phyloP scores from a whole-genome alignment of 306 rosid species.

The Vigna nakashimae region DNA sequence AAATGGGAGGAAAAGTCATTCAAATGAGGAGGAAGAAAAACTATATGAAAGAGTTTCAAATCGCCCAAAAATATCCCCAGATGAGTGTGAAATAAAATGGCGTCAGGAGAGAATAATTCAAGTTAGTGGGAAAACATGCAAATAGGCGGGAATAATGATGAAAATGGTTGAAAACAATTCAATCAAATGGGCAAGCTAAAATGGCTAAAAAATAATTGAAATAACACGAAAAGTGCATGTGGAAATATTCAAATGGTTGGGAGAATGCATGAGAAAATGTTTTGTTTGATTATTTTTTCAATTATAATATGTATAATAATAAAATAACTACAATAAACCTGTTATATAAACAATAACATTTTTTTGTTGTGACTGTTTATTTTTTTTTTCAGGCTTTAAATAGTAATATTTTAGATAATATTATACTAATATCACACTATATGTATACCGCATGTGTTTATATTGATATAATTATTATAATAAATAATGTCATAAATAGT shows the following conservation, averaged over 20 bases:
- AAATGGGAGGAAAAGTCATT: neutral
- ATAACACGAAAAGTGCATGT: neutral
- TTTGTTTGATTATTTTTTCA: neutral
- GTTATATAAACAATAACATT: neutral
- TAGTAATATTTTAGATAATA: neutral
- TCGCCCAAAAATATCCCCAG: neutral
- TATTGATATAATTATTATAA: neutral
- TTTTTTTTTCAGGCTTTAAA: neutral
- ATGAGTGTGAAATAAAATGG: neutral
- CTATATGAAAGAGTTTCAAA: neutral
- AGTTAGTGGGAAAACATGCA: neutral
- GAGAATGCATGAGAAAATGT: neutral
- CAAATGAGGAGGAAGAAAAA: neutral
- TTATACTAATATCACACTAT: neutral
- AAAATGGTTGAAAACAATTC: neutral
- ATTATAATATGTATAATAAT: neutral
- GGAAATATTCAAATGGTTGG: neutral
- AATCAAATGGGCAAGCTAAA: neutral
- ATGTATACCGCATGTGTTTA: neutral
- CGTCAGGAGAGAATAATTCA: neutral
- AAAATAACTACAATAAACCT: neutral
- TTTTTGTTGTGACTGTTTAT: neutral
- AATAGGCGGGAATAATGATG: neutral
- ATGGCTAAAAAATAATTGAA: constrained; percentile 1
- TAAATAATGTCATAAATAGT: neutral